Evolutionary conservation across 208 protist genomes (phyloP), one percentile per base, ranked within the genome.

Genomic region (Zelonia costaricensis): DNA sequence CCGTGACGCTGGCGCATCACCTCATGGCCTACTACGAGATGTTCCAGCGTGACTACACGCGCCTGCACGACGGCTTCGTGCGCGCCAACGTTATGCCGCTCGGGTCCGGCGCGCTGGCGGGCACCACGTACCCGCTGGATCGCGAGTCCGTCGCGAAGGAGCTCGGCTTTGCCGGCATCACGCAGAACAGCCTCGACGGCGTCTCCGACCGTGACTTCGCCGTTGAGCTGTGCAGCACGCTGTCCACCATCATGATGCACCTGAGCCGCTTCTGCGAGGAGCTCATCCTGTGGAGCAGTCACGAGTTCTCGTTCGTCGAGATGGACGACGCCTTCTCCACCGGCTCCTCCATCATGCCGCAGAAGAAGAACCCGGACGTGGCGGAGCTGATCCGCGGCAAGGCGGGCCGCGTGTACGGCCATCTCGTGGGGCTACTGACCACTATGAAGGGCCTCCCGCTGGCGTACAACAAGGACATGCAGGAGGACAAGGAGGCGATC

Each of bases 391-490:
- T 73, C 43, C 66, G 66, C 51, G 66, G 66, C 49, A 73, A 73
- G 58, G 54, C 56, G 6, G 66, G 66, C 13, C 66, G 66, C 27
- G 66, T 73, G n/a, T 73, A 55, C 45, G 66, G 66, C 1, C 66
- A 73, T 35, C 49, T 65, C 18, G 65, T 61, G 66, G 58, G 57
- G 15, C 52, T 73, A 10, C 66, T 73, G 13, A 65, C 57, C 48
- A 73, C 66, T 20, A 73, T 73, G 66, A 73, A 73, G 31, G 66
- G 66, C 8, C 56, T 73, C 31, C 66, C 66, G 49, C 66, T 73
- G 16, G 66, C 66, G n/a, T 73, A 73, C 58, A 73, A 73, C 56
- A 73, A 73, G 46, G 66, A 73, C 27, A 73, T 73, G 66, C 66
- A 73, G 58, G 66, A 73, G 58, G 66, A 73, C 52, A 73, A 73